Base-by-base conservation (phyloP, 2,329 filamentous ascomycete genomes). In the Colletotrichum sp. region DNA sequence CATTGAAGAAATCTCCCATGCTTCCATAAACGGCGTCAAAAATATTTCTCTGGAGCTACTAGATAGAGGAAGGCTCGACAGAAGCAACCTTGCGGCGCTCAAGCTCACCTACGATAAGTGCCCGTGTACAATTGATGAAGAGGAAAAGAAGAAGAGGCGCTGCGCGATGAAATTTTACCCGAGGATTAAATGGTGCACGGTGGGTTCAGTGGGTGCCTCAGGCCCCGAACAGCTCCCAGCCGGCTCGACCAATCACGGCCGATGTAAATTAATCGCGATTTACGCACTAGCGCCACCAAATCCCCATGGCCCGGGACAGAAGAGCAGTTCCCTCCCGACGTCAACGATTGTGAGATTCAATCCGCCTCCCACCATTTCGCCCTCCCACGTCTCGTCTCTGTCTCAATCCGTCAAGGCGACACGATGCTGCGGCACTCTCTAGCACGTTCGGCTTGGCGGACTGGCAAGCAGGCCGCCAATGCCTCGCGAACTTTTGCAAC, bases 401-500 rank as follows among this genome's bases (percentile, higher is more conserved):
- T 80, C 84, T 84, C 82, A 82, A 83, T 85, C 88, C 88, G 88
- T 89, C 88, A 87, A 89, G 89, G 89, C 89, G 89, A 88, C 86
- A 92, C 88, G 87, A 93, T 93, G 92, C 89, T 93, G 87, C 91
- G 92, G 89, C 90, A 92, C 84, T 88, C 90, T 87, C 87, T 93
- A 85, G 90, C 91, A 87, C 91, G 91, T 88, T 92, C 92, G 89
- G 90, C 91, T 88, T 91, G 91, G 89, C 91, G 91, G 90, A 89
- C 90, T 82, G 87, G 90, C 87, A 89, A 89, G 84, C 89, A 88
- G 83, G 88, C 88, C 83, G 88, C 87, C 85, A 88, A 86, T 85
- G 91, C 91, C 87, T 90, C 92, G 86, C 93, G 96, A 88, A 89
- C 94, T 83, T 98, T 99, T 90, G 92, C 94, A 87, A 94, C 93